These are phyloP conservation scores for Teunomyces funiuensis DNA, from an alignment of 805 yeast species.

Conservation along the genomic window DNA sequence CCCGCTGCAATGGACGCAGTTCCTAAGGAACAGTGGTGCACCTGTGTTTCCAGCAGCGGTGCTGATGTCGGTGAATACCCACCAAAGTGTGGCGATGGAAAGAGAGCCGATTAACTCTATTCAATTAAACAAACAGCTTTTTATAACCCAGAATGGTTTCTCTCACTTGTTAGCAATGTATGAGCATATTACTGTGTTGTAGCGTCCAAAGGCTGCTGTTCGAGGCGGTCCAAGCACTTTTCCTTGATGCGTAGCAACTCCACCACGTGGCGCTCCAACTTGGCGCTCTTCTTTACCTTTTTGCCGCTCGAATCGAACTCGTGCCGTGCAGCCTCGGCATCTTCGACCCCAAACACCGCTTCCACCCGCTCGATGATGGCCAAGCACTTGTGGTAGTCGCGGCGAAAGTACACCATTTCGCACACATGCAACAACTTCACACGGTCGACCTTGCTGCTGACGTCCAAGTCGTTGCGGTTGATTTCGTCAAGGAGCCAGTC, in stretches of 20 bases:
- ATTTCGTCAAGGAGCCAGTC: conserved; percentile 40
- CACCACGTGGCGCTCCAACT: conserved; percentile 48
- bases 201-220: too few relatives aligned
- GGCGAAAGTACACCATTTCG: conserved; percentile 59
- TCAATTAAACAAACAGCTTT: too few relatives aligned
- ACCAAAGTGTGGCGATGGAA: conserved; percentile 36
- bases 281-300: conserved; percentile 27
- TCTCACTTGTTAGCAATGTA: too few relatives aligned
- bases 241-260: conserved; percentile 50
- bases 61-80: conserved; percentile 32
- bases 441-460: conserved; percentile 50
- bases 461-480: conserved; percentile 26
- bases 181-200: too few relatives aligned
- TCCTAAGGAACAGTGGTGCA: conserved; percentile 38
- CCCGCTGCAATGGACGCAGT: conserved; percentile 38
- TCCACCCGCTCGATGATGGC: conserved; percentile 27
- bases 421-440: conserved; percentile 57
- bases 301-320: conserved; percentile 15
- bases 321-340: conserved; percentile 11
- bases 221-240: conserved; percentile 18
- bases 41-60: conserved; percentile 27
- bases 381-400: conserved; percentile 53
- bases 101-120: conserved; percentile 9
- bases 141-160: too few relatives aligned
- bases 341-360: conserved; percentile 27